phyloP scores from a whole-genome alignment of 768 basidiomycete genomes.

The Tulasnella sp. region DNA sequence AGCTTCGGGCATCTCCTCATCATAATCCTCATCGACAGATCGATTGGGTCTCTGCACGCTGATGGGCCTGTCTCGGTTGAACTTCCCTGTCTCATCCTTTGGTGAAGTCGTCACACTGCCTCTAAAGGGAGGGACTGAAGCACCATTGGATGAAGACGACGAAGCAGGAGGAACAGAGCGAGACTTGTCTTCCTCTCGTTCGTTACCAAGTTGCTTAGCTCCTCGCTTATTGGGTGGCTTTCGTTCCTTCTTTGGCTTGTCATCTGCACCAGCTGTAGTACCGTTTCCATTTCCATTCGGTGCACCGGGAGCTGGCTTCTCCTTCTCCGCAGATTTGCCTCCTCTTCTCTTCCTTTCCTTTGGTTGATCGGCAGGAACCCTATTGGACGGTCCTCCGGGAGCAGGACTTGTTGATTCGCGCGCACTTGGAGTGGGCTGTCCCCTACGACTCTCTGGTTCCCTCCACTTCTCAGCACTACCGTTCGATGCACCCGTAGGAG shows the following conservation, averaged over 20 bases:
- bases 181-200: slow-evolving; percentile 29
- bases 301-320: too few relatives aligned
- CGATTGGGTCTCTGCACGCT: slow-evolving; percentile 42
- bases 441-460: not conserved
- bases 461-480: too few relatives aligned
- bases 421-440: slow-evolving; percentile 4
- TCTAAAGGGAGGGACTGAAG: not conserved
- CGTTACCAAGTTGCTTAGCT: slow-evolving; percentile 15
- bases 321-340: slow-evolving; percentile 18
- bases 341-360: slow-evolving; percentile 19
- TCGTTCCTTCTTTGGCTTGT: slow-evolving; percentile 22
- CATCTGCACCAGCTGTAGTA: slow-evolving; percentile 6
- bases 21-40: slow-evolving; percentile 82
- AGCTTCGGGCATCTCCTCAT: slow-evolving; percentile 43
- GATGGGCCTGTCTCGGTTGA: slow-evolving; percentile 34
- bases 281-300: slow-evolving; percentile 15
- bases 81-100: not conserved
- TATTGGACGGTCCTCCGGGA: slow-evolving; percentile 3
- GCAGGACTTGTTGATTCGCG: slow-evolving; percentile 13
- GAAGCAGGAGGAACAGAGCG: not conserved
- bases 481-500: too few relatives aligned
- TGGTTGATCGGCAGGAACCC: slow-evolving; percentile 9
- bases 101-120: not conserved
- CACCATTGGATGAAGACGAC: not conserved
- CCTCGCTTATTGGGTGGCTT: slow-evolving; percentile 18